Conservation (phyloP, 345 rosid species). For the Psidium friedrichsthalianum region DNA sequence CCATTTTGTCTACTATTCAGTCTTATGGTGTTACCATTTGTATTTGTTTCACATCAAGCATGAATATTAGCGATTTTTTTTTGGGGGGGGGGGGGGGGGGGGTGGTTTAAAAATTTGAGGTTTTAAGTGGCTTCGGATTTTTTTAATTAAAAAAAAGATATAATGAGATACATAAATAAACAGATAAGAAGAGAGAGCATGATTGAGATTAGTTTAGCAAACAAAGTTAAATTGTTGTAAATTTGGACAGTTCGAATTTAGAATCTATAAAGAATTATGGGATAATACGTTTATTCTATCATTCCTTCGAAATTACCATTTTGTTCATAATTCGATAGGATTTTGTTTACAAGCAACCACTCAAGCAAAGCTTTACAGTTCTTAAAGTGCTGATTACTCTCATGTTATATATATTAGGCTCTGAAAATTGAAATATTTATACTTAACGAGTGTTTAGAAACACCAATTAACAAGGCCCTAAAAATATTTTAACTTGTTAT, state of each 20-base stretch:
- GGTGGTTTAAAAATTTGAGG: neutral
- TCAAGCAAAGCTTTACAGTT: neutral
- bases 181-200: neutral
- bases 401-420: neutral
- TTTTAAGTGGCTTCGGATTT: neutral
- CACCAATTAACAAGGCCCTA: neutral
- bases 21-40: neutral
- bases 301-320: neutral
- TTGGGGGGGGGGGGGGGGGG: neutral
- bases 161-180: neutral
- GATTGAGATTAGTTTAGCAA: neutral
- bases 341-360: neutral
- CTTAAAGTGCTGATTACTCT: neutral
- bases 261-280: neutral
- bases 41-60: neutral
- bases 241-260: neutral
- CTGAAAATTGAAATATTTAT: neutral
- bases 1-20: neutral
- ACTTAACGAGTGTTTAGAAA: neutral
- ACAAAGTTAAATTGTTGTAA: neutral
- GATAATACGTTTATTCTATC: neutral
- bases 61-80: neutral
- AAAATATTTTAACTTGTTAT: neutral
- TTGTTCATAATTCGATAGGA: neutral
- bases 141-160: neutral